Conservation (phyloP, 371 early-diverging fungal genomes). For the Mortierella sp. region DNA sequence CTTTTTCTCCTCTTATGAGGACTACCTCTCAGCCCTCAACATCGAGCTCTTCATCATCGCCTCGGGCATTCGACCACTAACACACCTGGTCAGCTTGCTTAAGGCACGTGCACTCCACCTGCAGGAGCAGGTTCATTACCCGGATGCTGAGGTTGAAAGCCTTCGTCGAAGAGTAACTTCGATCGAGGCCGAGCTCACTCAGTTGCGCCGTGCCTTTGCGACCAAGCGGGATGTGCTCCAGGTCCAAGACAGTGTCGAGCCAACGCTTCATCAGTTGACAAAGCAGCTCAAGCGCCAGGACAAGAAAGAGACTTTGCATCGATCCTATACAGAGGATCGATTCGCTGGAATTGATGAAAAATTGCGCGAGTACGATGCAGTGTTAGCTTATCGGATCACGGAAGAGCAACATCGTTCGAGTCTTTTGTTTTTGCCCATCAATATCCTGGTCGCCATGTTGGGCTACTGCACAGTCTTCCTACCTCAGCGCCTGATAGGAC, state of each 20-base stretch:
- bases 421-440: slow-evolving; percentile 54
- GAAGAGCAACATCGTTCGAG: slow-evolving; percentile 58
- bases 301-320: slow-evolving; percentile 58
- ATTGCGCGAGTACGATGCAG: slow-evolving; percentile 62
- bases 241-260: slow-evolving; percentile 58
- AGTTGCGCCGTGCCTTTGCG: slow-evolving; percentile 67
- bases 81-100: slow-evolving; percentile 62
- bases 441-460: slow-evolving; percentile 49
- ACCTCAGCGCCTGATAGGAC: slow-evolving; percentile 39
- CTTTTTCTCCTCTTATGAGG: slow-evolving; percentile 64
- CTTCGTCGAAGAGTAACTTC: slow-evolving; percentile 57
- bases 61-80: slow-evolving; percentile 66
- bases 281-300: slow-evolving; percentile 66
- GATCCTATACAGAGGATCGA: slow-evolving; percentile 64
- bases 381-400: slow-evolving; percentile 60
- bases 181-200: slow-evolving; percentile 66
- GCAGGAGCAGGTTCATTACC: slow-evolving; percentile 64
- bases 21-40: slow-evolving; percentile 70
- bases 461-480: slow-evolving; percentile 55
- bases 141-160: slow-evolving; percentile 59
- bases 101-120: slow-evolving; percentile 65
- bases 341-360: slow-evolving; percentile 60
- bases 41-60: slow-evolving; percentile 72
- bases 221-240: slow-evolving; percentile 72
- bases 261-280: slow-evolving; percentile 58